These are phyloP conservation scores for Actinidia arguta DNA, from an alignment of 179 eudicot species.

Conservation along the genomic window DNA sequence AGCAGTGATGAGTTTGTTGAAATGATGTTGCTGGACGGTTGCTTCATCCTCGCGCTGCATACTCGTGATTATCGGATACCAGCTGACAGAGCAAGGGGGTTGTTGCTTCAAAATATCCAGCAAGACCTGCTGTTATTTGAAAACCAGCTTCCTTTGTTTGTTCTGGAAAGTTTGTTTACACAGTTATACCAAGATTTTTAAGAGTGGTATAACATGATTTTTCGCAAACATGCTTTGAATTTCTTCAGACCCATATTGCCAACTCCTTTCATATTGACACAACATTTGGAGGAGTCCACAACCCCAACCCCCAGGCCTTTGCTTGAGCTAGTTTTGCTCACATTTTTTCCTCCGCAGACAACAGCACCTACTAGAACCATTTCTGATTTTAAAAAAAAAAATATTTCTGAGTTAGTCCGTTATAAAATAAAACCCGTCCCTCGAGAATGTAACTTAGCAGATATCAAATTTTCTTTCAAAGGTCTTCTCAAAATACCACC, in stretches of 20 bases:
- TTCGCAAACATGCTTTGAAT: background rate
- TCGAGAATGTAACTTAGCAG: background rate
- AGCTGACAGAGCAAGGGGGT: background rate
- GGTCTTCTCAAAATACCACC: background rate
- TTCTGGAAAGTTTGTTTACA: background rate
- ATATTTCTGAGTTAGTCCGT: background rate
- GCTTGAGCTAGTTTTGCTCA: background rate
- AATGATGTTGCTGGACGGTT: conserved; percentile 3
- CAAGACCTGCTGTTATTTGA: background rate
- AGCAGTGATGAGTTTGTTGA: background rate
- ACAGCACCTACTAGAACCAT: too few relatives aligned
- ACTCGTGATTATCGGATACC: too few relatives aligned
- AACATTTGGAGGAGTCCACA: too few relatives aligned
- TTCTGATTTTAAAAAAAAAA: too few relatives aligned
- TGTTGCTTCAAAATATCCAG: background rate
- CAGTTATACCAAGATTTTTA: too few relatives aligned
- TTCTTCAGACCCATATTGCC: background rate
- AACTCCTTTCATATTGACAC: background rate
- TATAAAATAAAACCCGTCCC: background rate
- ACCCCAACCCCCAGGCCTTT: background rate
- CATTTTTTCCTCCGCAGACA: background rate
- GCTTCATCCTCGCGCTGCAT: background rate
- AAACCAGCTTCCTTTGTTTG: background rate
- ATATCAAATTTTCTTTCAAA: background rate
- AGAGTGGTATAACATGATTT: too few relatives aligned